Percentiles rank a stretch among this genome's conserved stretches.
phyloP scores from a whole-genome alignment of 2,329 filamentous ascomycete species.

The Aspergillus oerlinghausenensis region DNA sequence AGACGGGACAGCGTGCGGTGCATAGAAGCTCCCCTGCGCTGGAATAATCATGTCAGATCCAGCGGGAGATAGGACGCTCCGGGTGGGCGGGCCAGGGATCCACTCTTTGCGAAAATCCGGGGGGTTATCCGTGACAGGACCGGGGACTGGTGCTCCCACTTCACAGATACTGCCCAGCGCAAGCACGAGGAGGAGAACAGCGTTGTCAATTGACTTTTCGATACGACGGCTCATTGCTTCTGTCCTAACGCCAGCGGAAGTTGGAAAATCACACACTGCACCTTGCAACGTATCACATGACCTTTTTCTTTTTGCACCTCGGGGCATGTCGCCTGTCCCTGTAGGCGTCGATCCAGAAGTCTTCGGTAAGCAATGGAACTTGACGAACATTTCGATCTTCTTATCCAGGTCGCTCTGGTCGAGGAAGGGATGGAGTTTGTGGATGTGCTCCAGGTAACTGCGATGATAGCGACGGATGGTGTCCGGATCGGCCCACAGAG shows the following conservation, averaged over 20 bases:
- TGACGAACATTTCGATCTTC: slow-evolving; percentile 51
- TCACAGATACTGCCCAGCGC: slow-evolving; percentile 81
- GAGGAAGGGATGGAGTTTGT: slow-evolving; percentile 61
- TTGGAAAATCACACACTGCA: slow-evolving; percentile 20
- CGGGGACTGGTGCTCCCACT: slow-evolving; percentile 47
- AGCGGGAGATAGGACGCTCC: slow-evolving; percentile 24
- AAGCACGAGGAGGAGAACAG: slow-evolving; percentile 75
- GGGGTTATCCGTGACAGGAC: slow-evolving; percentile 46
- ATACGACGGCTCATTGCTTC: slow-evolving; percentile 23
- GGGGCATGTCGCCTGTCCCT: slow-evolving; percentile 22
- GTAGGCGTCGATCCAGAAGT: slow-evolving; percentile 2
- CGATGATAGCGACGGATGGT: slow-evolving; percentile 49
- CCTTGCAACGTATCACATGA: slow-evolving; percentile 29
- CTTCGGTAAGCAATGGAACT: slow-evolving; percentile 40
- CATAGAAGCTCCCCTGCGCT: slow-evolving; percentile 18
- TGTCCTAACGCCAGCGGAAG: slow-evolving; percentile 11
- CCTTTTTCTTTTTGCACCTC: slow-evolving; percentile 36
- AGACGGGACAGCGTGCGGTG: slow-evolving; percentile 16
- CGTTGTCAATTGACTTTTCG: slow-evolving; percentile 66
- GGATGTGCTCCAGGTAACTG: slow-evolving; percentile 57
- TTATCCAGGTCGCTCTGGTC: slow-evolving; percentile 49
- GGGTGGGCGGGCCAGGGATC: slow-evolving; percentile 23
- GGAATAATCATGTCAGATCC: slow-evolving; percentile 22
- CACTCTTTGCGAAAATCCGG: slow-evolving; percentile 24
- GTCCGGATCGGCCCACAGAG: slow-evolving; percentile 49